Conservation (phyloP, 2,329 filamentous ascomycete genomes). For the Beauveria sp. region DNA sequence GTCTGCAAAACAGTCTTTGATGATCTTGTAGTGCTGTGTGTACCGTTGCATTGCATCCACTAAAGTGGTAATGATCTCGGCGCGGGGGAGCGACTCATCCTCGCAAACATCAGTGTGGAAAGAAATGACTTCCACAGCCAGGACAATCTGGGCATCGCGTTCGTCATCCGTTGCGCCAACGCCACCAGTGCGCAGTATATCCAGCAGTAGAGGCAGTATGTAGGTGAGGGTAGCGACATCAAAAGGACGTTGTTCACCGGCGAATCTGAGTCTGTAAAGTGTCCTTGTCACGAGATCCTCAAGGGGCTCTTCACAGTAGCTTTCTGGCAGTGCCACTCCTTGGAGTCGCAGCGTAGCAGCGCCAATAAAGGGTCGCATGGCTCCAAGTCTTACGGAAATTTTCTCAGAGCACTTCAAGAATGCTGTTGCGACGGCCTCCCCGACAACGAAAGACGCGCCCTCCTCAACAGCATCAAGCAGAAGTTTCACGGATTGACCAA, state of each 20-base stretch:
- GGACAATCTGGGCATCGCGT: constrained; percentile 78
- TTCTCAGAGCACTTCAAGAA: constrained; percentile 75
- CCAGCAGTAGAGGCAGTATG: constrained; percentile 71
- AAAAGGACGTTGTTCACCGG: constrained; percentile 89
- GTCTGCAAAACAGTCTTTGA: constrained; percentile 88
- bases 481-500: constrained; percentile 69
- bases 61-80: constrained; percentile 62
- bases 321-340: constrained; percentile 63
- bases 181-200: constrained; percentile 72
- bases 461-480: constrained; percentile 69
- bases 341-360: constrained; percentile 77
- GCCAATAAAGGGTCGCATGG: constrained; percentile 74
- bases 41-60: constrained; percentile 81
- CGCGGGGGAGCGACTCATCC: constrained; percentile 68
- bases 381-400: constrained; percentile 65
- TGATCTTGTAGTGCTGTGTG: constrained; percentile 86
- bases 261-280: constrained; percentile 81
- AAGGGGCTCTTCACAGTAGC: constrained; percentile 71
- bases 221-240: constrained; percentile 85
- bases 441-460: constrained; percentile 74
- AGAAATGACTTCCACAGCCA: constrained; percentile 80
- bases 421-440: constrained; percentile 67
- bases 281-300: constrained; percentile 80
- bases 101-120: constrained; percentile 79
- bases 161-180: constrained; percentile 68